Conservation (phyloP, 495 filamentous ascomycete species). For the Penicillium steckii region DNA sequence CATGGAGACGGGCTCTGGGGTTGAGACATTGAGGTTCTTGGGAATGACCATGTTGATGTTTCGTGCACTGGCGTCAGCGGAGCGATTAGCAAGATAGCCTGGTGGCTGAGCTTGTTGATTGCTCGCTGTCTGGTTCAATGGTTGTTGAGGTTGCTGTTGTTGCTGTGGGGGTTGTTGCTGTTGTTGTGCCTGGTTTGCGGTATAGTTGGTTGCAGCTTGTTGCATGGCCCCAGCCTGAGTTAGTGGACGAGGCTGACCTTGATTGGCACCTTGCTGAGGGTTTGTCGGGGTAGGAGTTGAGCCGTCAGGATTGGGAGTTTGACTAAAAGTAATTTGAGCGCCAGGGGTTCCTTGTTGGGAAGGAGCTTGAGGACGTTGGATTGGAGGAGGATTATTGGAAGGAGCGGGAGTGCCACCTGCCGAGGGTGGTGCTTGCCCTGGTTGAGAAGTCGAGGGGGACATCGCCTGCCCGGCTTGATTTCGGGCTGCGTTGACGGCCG, state of each 20-base stretch:
- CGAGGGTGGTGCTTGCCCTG: conserved; percentile 37
- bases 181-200: conserved; percentile 39
- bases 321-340: conserved; percentile 37
- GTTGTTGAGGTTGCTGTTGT: conserved; percentile 26
- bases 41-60: conserved; percentile 72
- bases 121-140: conserved; percentile 29
- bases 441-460: conserved; percentile 40
- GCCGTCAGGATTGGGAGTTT: conserved; percentile 33
- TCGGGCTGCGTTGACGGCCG: conserved; percentile 52
- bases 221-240: conserved; percentile 62
- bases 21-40: conserved; percentile 68
- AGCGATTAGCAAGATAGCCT: conserved; percentile 48
- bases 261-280: conserved; percentile 38
- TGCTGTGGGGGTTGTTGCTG: conserved; percentile 34
- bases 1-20: conserved; percentile 70
- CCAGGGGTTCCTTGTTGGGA: conserved; percentile 40
- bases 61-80: conserved; percentile 44
- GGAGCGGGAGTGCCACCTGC: conserved; percentile 40
- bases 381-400: conserved; percentile 45
- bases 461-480: conserved; percentile 42
- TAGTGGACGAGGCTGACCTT: conserved; percentile 56
- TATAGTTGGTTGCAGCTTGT: conserved; percentile 57
- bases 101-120: conserved; percentile 54
- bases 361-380: conserved; percentile 41
- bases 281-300: conserved; percentile 43